A percentile compares a stretch with the other conserved stretches of the same genome.
phyloP scores from a whole-genome alignment of 2,329 filamentous ascomycete genomes.

The Colletotrichum plurivorum region DNA sequence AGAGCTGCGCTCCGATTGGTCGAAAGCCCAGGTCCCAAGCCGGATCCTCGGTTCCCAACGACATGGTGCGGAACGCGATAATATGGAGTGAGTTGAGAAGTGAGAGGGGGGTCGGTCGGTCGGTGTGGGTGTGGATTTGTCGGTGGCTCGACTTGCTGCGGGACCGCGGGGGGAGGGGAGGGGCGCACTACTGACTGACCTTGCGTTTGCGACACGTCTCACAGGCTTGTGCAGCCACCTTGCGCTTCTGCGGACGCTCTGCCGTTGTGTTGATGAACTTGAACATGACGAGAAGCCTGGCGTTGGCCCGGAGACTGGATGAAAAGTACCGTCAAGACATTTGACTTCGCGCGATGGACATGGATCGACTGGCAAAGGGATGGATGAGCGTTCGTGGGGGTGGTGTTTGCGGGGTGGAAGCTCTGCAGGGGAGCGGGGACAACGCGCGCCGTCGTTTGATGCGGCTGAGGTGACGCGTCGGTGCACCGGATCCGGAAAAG shows the following conservation, averaged over 20 bases:
- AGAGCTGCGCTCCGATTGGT: slow-evolving; percentile 18
- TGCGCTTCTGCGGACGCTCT: slow-evolving; percentile 28
- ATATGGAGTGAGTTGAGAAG: too few species aligned
- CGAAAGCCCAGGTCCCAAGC: too few species aligned
- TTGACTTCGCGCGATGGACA: slow-evolving; percentile 11
- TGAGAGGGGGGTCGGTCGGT: too few species aligned
- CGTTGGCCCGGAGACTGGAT: background rate
- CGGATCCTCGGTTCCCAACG: background rate
- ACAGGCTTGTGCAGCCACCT: slow-evolving; percentile 39
- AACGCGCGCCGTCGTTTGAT: background rate
- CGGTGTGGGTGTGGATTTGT: background rate
- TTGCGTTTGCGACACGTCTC: slow-evolving; percentile 40
- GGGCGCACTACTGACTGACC: slow-evolving; percentile 14
- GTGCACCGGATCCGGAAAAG: background rate
- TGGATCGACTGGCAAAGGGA: slow-evolving; percentile 1
- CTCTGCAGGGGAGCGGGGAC: slow-evolving; percentile 13
- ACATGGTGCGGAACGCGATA: background rate
- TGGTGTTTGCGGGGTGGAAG: slow-evolving; percentile 16
- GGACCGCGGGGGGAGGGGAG: background rate
- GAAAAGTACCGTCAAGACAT: background rate
- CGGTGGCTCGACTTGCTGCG: background rate
- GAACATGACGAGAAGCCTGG: slow-evolving; percentile 26
- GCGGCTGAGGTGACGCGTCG: background rate
- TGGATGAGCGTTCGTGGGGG: too few species aligned
- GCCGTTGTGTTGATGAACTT: slow-evolving; percentile 42